These are phyloP conservation scores for Calonectria pteridis DNA, from an alignment of 2,329 filamentous ascomycete genomes.

Conservation along the genomic window DNA sequence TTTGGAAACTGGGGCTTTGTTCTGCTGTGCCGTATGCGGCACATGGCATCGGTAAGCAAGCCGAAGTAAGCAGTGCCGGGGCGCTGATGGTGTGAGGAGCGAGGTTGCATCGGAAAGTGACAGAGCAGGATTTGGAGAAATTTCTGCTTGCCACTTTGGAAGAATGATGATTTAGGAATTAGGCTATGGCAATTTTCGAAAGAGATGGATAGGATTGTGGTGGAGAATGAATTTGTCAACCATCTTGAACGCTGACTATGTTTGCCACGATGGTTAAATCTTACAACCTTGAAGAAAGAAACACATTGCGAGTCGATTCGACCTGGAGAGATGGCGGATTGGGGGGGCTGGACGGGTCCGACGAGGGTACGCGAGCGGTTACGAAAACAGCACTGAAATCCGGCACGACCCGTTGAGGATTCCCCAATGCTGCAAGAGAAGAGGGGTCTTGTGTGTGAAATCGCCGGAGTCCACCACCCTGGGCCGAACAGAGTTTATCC, in stretches of 20 bases:
- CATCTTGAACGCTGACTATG: neutral
- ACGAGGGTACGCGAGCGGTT: neutral
- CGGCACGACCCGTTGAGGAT: neutral
- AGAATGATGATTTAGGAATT: neutral
- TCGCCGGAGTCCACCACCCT: neutral
- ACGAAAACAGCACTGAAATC: slow-evolving; percentile 3
- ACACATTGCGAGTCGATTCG: neutral
- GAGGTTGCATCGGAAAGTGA: neutral
- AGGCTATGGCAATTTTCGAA: neutral
- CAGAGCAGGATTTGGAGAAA: neutral
- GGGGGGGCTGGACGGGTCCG: neutral
- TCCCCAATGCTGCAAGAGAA: neutral
- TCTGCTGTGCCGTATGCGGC: slow-evolving; percentile 11
- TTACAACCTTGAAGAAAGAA: neutral
- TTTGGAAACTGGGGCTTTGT: neutral
- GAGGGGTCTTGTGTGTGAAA: neutral
- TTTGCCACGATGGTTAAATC: neutral
- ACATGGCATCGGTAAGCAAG: slow-evolving; percentile 26
- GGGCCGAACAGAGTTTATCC: slow-evolving; percentile 7
- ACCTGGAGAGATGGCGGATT: neutral
- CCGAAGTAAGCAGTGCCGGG: slow-evolving; percentile 8
- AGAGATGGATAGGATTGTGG: neutral
- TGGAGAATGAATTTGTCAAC: neutral
- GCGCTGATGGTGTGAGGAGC: neutral
- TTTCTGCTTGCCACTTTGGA: neutral